Base-by-base conservation (phyloP, 257 asterid genomes). In the Salvia miltiorrhiza region DNA sequence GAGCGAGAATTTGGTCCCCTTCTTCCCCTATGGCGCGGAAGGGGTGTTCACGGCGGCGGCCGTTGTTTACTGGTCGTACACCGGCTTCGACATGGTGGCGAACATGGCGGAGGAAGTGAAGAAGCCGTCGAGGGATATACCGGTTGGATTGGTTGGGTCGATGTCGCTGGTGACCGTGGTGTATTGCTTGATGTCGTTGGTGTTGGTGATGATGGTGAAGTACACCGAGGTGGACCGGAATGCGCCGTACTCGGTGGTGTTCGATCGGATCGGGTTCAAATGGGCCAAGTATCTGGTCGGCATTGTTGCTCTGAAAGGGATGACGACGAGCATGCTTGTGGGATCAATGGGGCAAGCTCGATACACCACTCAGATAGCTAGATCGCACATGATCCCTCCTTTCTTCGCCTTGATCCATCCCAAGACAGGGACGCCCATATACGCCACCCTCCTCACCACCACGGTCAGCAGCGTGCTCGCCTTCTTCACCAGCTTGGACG, bases 291-390 rank as follows among this genome's bases (percentile, higher is more conserved):
- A 93, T 82, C 57, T 93, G 63, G 97, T 93, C 16, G 80, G 95
- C 45, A 73, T 89, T 63, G 81, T 84, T 28, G 99, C 99, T 16
- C 79, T 93, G 8, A 93, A 93, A 76, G 99, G 99, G 9, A 93
- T 93, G 97, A 93, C 99, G 0, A 90, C 97, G 0, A 90, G 99
- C 72, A 16, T 93, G 89, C 96, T 93, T 1, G 94, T 93, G 1
- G 97, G 97, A 7, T 90, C 99, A 1, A 83, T 93, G 97, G 99
- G 99, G 4, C 97, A 90, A 67, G 90, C 99, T 9, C 90, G 99
- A 39, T 93, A 93, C 85, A 93, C 99, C 0, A 93, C 99, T 71
- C 99, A 93, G 73, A 93, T 93, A 48, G 99, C 99, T 0, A 59
- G 99, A 53, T 64, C 97, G 0, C 99, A 93, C 50, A 93, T 93